A percentile compares a stretch with the other conserved stretches of the same genome.
Conservation (phyloP, 805 yeast genomes). For the Blastobotrys parvus region DNA sequence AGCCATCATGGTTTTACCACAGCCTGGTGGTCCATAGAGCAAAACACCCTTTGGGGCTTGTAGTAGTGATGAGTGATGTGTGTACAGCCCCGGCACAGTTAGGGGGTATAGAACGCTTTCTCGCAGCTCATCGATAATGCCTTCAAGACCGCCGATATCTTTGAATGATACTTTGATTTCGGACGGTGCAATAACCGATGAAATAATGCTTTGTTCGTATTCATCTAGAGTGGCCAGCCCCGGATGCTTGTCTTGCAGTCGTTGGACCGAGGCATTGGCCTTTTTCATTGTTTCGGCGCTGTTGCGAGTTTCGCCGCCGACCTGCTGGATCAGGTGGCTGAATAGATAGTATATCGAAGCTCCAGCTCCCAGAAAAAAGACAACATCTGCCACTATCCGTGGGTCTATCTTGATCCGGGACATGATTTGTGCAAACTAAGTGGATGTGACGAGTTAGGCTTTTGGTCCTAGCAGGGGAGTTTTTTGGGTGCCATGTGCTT, state of each 20-base stretch:
- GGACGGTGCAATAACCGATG: slow-evolving; percentile 73
- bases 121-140: slow-evolving; percentile 71
- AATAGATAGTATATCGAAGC: slow-evolving; percentile 61
- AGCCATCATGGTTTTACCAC: slow-evolving; percentile 96
- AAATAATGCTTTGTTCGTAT: slow-evolving; percentile 72
- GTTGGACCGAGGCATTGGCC: slow-evolving; percentile 49
- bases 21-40: slow-evolving; percentile 93
- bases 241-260: slow-evolving; percentile 54
- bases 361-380: slow-evolving; percentile 53
- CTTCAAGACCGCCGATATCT: slow-evolving; percentile 86
- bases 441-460: too few relatives aligned
- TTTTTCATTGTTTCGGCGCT: slow-evolving; percentile 54
- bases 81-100: slow-evolving; percentile 63
- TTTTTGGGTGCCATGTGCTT: too few relatives aligned
- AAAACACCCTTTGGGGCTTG: slow-evolving; percentile 94
- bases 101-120: slow-evolving; percentile 88
- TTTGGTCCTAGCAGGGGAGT: too few relatives aligned
- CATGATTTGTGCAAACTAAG: too few relatives aligned
- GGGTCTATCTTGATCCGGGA: too few relatives aligned
- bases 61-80: slow-evolving; percentile 56
- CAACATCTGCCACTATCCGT: slow-evolving; percentile 34
- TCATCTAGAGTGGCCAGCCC: slow-evolving; percentile 44
- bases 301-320: slow-evolving; percentile 32
- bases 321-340: slow-evolving; percentile 35
- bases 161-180: slow-evolving; percentile 70